Conservation (phyloP, 1,139 yeast species). For the Pichia sp. region DNA sequence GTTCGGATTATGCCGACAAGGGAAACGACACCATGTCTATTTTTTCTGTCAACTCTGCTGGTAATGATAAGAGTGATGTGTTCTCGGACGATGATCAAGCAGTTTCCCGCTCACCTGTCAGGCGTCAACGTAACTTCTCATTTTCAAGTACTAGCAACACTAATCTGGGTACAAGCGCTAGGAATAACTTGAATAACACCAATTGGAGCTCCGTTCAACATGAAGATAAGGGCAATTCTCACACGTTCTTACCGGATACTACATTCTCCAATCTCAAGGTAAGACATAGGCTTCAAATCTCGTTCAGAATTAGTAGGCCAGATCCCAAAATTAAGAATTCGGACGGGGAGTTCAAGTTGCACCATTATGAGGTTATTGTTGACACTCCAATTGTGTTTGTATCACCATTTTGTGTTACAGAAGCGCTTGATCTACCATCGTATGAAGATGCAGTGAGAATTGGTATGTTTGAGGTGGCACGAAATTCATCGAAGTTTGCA, state of each 20-base stretch:
- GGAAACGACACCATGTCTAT: conserved; percentile 25
- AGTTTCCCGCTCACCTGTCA: conserved; percentile 14
- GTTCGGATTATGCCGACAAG: conserved; percentile 9
- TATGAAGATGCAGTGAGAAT: conserved; percentile 39
- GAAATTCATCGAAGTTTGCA: conserved; percentile 12
- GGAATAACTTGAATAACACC: not conserved
- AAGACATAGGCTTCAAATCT: conserved; percentile 72
- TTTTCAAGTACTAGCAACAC: conserved; percentile 9
- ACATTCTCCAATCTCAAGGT: conserved; percentile 65
- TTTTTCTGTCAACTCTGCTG: conserved; percentile 26
- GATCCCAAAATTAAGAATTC: conserved; percentile 34
- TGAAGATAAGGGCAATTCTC: conserved; percentile 12
- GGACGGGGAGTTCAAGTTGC: conserved; percentile 55
- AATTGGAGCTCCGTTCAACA: not conserved
- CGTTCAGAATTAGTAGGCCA: conserved; percentile 67
- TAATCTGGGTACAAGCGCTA: not conserved
- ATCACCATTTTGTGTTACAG: conserved; percentile 67
- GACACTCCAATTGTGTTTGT: conserved; percentile 78
- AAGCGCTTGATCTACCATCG: conserved; percentile 65
- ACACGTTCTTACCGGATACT: conserved; percentile 58
- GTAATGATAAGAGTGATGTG: conserved; percentile 17
- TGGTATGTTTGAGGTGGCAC: conserved; percentile 17
- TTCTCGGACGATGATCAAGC: conserved; percentile 9
- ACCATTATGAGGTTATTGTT: conserved; percentile 83
- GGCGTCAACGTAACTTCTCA: conserved; percentile 19